These are phyloP conservation scores for Petunia secreta DNA, from an alignment of 257 asterid genomes.

Conservation along the genomic window DNA sequence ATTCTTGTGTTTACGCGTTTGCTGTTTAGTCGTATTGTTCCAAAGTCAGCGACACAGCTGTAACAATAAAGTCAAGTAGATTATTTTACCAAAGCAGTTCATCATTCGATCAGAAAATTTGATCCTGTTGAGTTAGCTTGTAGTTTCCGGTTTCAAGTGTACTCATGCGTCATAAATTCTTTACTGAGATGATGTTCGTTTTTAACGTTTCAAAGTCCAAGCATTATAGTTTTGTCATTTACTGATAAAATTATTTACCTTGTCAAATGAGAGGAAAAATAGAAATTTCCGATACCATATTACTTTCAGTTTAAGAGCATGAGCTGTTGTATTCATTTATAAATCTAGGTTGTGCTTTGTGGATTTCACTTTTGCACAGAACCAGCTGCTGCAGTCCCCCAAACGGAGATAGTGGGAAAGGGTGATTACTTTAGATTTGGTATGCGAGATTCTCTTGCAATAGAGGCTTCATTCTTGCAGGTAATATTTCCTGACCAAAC, in stretches of 20 bases:
- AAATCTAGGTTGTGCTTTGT: conserved; percentile 22
- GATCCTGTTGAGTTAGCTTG: neutral
- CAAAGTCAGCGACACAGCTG: neutral
- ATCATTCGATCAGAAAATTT: conserved; percentile 14
- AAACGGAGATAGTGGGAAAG: conserved; percentile 77
- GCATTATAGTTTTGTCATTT: neutral
- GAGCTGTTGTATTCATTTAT: conserved; percentile 18
- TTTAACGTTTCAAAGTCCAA: neutral
- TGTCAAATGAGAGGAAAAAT: too few relatives aligned
- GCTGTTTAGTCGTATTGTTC: neutral
- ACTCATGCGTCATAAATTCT: neutral
- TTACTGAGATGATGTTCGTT: neutral
- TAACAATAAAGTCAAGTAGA: conserved; percentile 17
- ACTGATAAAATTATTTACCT: neutral
- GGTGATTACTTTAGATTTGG: conserved; percentile 95
- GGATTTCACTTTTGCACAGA: conserved; percentile 50
- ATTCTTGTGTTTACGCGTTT: neutral
- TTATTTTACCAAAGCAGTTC: neutral
- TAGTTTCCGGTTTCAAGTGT: conserved; percentile 13
- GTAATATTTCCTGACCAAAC: conserved; percentile 40
- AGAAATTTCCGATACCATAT: too few relatives aligned
- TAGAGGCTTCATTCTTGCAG: conserved; percentile 97
- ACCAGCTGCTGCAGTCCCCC: conserved; percentile 87
- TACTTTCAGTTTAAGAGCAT: neutral
- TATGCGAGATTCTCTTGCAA: conserved; percentile 97